Percentiles rank a stretch among this genome's conserved stretches.
These are phyloP conservation scores for Incumbomyces lentus DNA, from an alignment of 2,329 filamentous ascomycete genomes.

Conservation along the genomic window DNA sequence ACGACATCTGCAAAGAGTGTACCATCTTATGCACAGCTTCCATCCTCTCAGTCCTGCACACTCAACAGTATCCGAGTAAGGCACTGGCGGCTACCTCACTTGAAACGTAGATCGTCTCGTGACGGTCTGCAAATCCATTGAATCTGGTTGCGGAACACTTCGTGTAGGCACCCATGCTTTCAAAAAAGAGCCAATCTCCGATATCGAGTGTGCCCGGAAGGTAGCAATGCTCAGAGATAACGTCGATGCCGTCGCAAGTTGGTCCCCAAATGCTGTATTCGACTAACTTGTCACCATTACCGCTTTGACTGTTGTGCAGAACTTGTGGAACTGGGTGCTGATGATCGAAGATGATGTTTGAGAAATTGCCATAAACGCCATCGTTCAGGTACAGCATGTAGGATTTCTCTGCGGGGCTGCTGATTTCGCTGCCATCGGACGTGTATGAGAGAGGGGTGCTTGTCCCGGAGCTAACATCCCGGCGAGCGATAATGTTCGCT, in stretches of 20 bases:
- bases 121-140: slow-evolving; percentile 89
- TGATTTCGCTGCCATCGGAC: slow-evolving; percentile 26
- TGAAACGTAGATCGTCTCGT: slow-evolving; percentile 89
- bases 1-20: no score
- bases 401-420: slow-evolving; percentile 45
- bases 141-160: slow-evolving; percentile 96
- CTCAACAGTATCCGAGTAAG: slow-evolving; percentile 44
- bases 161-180: slow-evolving; percentile 97
- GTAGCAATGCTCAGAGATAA: slow-evolving; percentile 71
- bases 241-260: slow-evolving; percentile 95
- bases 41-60: no score
- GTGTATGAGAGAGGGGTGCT: slow-evolving; percentile 25
- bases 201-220: slow-evolving; percentile 73
- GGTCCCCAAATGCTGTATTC: slow-evolving; percentile 98
- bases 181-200: slow-evolving; percentile 97
- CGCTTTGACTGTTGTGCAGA: slow-evolving; percentile 48
- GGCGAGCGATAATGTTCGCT: slow-evolving; percentile 90
- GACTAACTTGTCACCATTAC: slow-evolving; percentile 48
- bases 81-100: slow-evolving; percentile 81
- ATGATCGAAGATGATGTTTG: slow-evolving; percentile 98
- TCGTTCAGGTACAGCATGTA: slow-evolving; percentile 99
- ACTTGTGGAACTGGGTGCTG: slow-evolving; percentile 82
- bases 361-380: slow-evolving; percentile 96
- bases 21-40: no score
- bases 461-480: slow-evolving; percentile 64